phyloP scores from a whole-genome alignment of 768 basidiomycete species.

The Asterophora lycoperdoides region DNA sequence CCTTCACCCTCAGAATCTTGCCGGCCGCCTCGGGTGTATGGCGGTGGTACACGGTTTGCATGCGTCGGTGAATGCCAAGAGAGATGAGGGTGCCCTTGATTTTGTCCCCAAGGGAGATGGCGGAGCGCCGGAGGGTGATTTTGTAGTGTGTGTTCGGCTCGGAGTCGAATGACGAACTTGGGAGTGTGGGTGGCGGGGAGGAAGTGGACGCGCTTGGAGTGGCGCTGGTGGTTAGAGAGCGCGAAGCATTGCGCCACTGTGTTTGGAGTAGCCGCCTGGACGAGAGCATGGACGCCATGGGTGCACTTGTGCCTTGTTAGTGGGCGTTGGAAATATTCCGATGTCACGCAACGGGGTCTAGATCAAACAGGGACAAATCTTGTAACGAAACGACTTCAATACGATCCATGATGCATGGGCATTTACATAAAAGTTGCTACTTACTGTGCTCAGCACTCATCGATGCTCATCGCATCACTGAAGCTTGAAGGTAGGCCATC shows the following conservation, averaged over 20 bases:
- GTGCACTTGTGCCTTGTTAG: no score
- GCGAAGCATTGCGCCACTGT: conserved; percentile 12
- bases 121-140: conserved; percentile 85
- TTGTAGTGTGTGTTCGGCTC: conserved; percentile 70
- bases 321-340: background rate
- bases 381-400: no score
- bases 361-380: conserved; percentile 1
- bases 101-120: conserved; percentile 72
- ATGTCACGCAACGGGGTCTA: background rate
- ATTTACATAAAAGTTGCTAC: no score
- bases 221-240: conserved; percentile 9
- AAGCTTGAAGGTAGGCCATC: no score
- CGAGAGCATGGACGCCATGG: conserved; percentile 16
- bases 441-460: no score
- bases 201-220: background rate
- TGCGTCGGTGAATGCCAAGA: conserved; percentile 77
- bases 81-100: conserved; percentile 73
- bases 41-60: conserved; percentile 80
- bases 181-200: conserved; percentile 1
- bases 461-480: no score
- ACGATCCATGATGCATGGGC: no score
- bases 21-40: conserved; percentile 75
- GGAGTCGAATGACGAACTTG: background rate
- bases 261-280: conserved; percentile 11
- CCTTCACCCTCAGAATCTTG: conserved; percentile 84